Conservation (phyloP, 352 stramenopile genomes). For the Phytophthora pluvialis region DNA sequence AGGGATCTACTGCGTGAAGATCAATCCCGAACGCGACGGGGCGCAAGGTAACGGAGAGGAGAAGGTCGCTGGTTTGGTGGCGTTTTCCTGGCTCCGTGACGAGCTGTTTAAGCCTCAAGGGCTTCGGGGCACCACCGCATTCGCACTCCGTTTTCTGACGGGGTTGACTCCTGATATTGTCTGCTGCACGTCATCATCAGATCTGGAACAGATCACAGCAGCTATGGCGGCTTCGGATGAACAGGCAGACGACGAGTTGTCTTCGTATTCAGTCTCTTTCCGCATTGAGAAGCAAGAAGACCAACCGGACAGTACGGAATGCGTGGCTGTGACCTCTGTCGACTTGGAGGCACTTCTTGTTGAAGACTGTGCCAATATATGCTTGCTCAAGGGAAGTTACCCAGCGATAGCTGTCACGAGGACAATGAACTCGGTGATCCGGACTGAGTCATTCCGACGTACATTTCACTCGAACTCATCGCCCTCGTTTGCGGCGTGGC, state of each 20-base stretch:
- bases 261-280: constrained; percentile 45
- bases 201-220: constrained; percentile 27
- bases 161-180: constrained; percentile 39
- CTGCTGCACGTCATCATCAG: constrained; percentile 32
- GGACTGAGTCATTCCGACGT: background rate
- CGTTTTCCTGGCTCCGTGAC: constrained; percentile 74
- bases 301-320: constrained; percentile 44
- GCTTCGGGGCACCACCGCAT: constrained; percentile 63
- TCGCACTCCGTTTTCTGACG: constrained; percentile 64
- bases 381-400: constrained; percentile 50
- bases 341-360: constrained; percentile 25
- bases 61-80: constrained; percentile 33
- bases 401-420: constrained; percentile 30
- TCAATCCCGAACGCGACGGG: constrained; percentile 1
- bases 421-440: constrained; percentile 21
- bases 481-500: constrained; percentile 30
- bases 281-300: constrained; percentile 60
- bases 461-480: constrained; percentile 8
- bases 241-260: constrained; percentile 30
- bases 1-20: constrained; percentile 66
- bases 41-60: background rate
- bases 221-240: constrained; percentile 14
- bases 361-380: constrained; percentile 15
- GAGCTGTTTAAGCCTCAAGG: constrained; percentile 45
- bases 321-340: constrained; percentile 33